phyloP scores from a whole-genome alignment of 805 yeast genomes.

The Pichia phayaonensis region DNA sequence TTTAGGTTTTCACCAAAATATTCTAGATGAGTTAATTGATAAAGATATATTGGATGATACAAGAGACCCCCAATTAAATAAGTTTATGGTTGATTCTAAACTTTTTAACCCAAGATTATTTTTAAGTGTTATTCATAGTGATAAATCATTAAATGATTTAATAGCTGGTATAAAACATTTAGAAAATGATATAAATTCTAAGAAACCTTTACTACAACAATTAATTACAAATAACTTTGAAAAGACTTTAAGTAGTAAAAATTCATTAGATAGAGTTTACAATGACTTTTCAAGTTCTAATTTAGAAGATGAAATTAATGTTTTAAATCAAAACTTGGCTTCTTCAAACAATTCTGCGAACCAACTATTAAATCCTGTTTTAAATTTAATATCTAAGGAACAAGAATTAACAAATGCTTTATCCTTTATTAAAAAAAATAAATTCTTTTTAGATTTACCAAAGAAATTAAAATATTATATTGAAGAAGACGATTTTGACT shows the following conservation, averaged over 20 bases:
- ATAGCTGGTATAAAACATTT: slow-evolving; percentile 39
- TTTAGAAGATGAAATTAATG: slow-evolving; percentile 14
- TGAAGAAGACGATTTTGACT: slow-evolving; percentile 46
- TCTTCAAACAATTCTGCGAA: slow-evolving; percentile 45
- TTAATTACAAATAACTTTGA: slow-evolving; percentile 55
- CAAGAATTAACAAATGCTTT: slow-evolving; percentile 42
- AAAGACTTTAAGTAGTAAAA: slow-evolving; percentile 57
- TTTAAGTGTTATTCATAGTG: slow-evolving; percentile 46
- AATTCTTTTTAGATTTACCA: slow-evolving; percentile 51
- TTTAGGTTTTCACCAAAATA: slow-evolving; percentile 42
- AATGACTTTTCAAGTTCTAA: slow-evolving; percentile 37
- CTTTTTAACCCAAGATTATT: slow-evolving; percentile 51
- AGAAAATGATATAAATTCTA: slow-evolving; percentile 41
- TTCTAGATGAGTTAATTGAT: slow-evolving; percentile 35
- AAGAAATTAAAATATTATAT: slow-evolving; percentile 36
- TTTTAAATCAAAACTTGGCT: slow-evolving; percentile 32
- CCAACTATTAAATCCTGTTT: slow-evolving; percentile 49
- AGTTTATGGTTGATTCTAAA: slow-evolving; percentile 48
- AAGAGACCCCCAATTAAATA: slow-evolving; percentile 29
- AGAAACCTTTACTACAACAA: slow-evolving; percentile 41
- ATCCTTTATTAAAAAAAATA: slow-evolving; percentile 44
- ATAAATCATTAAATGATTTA: slow-evolving; percentile 46
- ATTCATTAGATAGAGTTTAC: slow-evolving; percentile 53
- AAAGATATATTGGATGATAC: slow-evolving; percentile 33
- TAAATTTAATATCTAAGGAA: slow-evolving; percentile 42